These are phyloP conservation scores for Dendrobium officinale DNA, from an alignment of 106 monocot species.

Conservation along the genomic window DNA sequence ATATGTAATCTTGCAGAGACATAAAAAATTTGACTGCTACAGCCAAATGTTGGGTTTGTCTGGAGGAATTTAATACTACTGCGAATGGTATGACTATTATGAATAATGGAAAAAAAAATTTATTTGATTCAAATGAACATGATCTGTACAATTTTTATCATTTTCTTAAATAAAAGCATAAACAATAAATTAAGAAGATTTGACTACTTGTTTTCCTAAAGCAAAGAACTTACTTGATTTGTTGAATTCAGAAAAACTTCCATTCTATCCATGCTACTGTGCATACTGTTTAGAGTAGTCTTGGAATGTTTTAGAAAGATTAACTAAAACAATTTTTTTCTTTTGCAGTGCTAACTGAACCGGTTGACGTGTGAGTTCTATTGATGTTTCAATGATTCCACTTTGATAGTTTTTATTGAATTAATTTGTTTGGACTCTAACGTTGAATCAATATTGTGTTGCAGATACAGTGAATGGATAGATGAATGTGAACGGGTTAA, in stretches of 20 bases:
- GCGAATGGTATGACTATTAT: constrained; percentile 38
- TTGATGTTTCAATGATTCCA: background rate
- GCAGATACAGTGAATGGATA: constrained; percentile 87
- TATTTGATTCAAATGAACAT: no score
- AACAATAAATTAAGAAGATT: no score
- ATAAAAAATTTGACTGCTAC: constrained; percentile 87
- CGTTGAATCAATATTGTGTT: background rate
- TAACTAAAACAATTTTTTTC: background rate
- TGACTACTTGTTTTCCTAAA: no score
- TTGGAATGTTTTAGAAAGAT: no score
- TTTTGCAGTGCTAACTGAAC: constrained; percentile 47
- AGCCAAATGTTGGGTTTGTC: constrained; percentile 72
- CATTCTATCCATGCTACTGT: no score
- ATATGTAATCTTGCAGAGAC: constrained; percentile 35
- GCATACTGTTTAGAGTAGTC: no score
- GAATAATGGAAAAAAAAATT: background rate
- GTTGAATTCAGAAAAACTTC: no score
- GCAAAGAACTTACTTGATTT: no score
- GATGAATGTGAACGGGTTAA: constrained; percentile 73
- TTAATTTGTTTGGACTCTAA: no score
- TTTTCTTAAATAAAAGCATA: no score
- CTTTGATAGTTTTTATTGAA: background rate
- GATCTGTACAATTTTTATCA: no score
- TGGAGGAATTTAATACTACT: constrained; percentile 79
- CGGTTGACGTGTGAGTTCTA: constrained; percentile 54